These are phyloP conservation scores for Alliaria petiolata DNA, from an alignment of 345 rosid species.

Conservation along the genomic window DNA sequence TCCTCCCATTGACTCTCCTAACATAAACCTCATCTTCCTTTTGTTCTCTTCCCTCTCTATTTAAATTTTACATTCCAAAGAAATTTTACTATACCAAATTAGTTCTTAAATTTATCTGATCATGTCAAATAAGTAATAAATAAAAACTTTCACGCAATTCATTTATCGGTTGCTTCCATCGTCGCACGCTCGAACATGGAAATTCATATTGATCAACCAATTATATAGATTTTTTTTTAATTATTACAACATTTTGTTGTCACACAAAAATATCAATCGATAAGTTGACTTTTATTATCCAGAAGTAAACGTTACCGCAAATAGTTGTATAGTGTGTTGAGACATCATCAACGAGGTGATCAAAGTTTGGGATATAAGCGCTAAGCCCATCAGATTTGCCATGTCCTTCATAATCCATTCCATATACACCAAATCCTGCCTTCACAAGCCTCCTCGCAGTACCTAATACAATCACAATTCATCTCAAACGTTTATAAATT, in stretches of 20 bases:
- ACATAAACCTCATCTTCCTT: slow-evolving; percentile 58
- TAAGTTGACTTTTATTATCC: not conserved
- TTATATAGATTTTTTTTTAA: not conserved
- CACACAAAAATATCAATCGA: not conserved
- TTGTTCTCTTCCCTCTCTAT: slow-evolving; percentile 55
- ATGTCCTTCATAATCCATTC: slow-evolving; percentile 91
- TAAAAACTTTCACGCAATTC: not conserved
- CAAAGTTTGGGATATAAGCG: slow-evolving; percentile 48
- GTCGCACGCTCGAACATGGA: not conserved
- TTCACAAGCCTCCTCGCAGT: slow-evolving; percentile 66
- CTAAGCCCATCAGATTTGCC: slow-evolving; percentile 71
- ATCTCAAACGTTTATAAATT: not conserved
- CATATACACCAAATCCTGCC: slow-evolving; percentile 64
- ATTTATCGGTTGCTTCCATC: not conserved
- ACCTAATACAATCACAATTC: slow-evolving; percentile 36
- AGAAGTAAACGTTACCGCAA: slow-evolving; percentile 44
- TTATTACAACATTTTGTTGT: not conserved
- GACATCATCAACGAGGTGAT: slow-evolving; percentile 58
- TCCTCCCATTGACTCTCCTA: slow-evolving; percentile 97
- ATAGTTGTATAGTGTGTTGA: slow-evolving; percentile 42
- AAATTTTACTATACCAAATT: not conserved
- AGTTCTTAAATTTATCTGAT: not conserved
- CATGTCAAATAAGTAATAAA: not conserved
- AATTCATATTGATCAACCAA: not conserved
- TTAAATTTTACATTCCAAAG: not conserved